phyloP scores from a whole-genome alignment of 139 green algal species.

The Ettlia oleoabundans region DNA sequence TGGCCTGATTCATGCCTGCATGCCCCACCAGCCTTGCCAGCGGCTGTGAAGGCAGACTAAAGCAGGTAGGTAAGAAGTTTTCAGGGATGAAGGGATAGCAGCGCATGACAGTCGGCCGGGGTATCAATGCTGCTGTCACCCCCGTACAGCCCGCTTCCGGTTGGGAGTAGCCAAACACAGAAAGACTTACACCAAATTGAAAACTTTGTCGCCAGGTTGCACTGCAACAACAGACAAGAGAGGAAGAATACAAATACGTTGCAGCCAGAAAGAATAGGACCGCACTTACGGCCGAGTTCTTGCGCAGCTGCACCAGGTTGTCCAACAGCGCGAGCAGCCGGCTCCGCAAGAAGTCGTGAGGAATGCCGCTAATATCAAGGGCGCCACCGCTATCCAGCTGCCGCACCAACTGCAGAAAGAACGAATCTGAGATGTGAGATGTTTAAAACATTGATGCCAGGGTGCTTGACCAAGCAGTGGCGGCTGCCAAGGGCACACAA shows the following conservation, averaged over 20 bases:
- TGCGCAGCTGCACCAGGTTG: conserved; percentile 49
- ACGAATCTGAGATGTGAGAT: too few species aligned
- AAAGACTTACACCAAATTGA: not conserved
- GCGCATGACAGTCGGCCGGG: too few species aligned
- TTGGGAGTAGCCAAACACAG: too few species aligned
- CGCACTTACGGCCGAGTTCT: conserved; percentile 35
- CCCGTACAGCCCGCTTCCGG: not conserved
- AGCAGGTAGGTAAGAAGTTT: too few species aligned
- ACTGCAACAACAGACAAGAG: not conserved
- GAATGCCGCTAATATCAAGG: conserved; percentile 49
- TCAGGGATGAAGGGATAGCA: too few species aligned
- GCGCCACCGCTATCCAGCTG: conserved; percentile 48
- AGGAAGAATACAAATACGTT: not conserved
- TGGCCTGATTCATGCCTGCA: not conserved
- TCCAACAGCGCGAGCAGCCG: conserved; percentile 41
- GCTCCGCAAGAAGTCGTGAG: conserved; percentile 35
- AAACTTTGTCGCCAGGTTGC: not conserved
- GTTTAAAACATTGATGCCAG: too few species aligned
- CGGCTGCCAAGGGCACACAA: too few species aligned
- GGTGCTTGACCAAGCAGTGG: too few species aligned
- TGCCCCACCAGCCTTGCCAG: not conserved
- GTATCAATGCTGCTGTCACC: not conserved
- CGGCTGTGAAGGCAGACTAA: too few species aligned
- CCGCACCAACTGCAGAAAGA: conserved; percentile 33
- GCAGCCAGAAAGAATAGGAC: not conserved